Conservation (phyloP, 768 basidiomycete genomes). For the Cystofilobasidium bisporidii region DNA sequence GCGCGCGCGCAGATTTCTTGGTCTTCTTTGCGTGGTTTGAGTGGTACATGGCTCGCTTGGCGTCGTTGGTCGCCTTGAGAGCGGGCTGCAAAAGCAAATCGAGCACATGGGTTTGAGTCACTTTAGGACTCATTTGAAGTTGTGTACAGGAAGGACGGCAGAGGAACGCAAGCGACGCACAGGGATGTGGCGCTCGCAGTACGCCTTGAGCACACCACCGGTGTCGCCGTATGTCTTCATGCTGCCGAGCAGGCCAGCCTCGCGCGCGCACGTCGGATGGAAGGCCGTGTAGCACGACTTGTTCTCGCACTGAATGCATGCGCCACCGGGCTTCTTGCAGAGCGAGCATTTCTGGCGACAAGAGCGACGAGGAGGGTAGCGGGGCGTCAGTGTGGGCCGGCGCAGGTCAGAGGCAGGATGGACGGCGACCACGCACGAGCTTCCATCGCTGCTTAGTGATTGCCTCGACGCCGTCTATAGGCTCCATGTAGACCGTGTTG, state of each 20-base stretch:
- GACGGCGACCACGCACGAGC: slow-evolving; percentile 74
- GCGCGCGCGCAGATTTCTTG: slow-evolving; percentile 74
- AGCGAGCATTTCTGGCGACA: slow-evolving; percentile 53
- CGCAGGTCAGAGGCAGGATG: no score
- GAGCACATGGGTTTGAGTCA: neutral
- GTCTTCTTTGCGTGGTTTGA: slow-evolving; percentile 18
- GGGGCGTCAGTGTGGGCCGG: no score
- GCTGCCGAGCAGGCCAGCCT: slow-evolving; percentile 58
- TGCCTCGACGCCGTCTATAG: slow-evolving; percentile 76
- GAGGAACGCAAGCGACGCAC: slow-evolving; percentile 45
- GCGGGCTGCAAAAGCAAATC: neutral
- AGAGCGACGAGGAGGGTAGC: no score
- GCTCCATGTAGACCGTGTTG: slow-evolving; percentile 97
- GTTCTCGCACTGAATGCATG: slow-evolving; percentile 93
- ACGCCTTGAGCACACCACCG: slow-evolving; percentile 52
- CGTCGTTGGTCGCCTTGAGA: slow-evolving; percentile 3
- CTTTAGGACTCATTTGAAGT: neutral
- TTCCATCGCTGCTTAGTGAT: slow-evolving; percentile 90
- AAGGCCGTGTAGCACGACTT: slow-evolving; percentile 83
- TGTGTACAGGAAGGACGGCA: no score
- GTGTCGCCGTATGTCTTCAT: slow-evolving; percentile 36
- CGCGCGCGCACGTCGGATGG: slow-evolving; percentile 86
- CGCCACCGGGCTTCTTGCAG: slow-evolving; percentile 57
- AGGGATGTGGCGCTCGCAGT: slow-evolving; percentile 82
- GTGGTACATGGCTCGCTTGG: neutral